A percentile compares a stretch with the other conserved stretches of the same genome.
These are phyloP conservation scores for Sanghuangporus weigelae DNA, from an alignment of 1,284 basidiomycete genomes.

Conservation along the genomic window DNA sequence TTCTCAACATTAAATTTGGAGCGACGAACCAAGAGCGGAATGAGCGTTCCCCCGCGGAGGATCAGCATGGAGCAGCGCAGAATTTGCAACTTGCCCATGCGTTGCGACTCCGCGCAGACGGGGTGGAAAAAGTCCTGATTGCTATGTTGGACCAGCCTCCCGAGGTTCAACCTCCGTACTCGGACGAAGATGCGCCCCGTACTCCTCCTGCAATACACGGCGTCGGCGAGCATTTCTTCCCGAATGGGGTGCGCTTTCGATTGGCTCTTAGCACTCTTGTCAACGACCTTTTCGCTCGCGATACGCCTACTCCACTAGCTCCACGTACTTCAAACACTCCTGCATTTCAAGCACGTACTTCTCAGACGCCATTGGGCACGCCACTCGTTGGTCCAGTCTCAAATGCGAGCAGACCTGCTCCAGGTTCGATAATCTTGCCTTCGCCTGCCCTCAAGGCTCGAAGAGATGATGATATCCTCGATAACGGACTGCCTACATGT, in stretches of 20 bases:
- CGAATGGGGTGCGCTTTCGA: slow-evolving; percentile 74
- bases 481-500: slow-evolving; percentile 31
- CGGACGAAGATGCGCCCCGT: slow-evolving; percentile 38
- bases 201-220: slow-evolving; percentile 48
- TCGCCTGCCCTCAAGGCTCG: slow-evolving; percentile 22
- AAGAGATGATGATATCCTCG: slow-evolving; percentile 15
- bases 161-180: slow-evolving; percentile 40
- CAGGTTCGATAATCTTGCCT: slow-evolving; percentile 21
- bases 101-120: slow-evolving; percentile 65
- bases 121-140: slow-evolving; percentile 71
- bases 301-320: slow-evolving; percentile 48
- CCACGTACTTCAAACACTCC: slow-evolving; percentile 33
- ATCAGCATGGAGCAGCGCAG: slow-evolving; percentile 56
- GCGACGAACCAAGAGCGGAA: slow-evolving; percentile 27
- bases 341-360: slow-evolving; percentile 13
- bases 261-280: slow-evolving; percentile 66
- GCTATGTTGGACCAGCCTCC: slow-evolving; percentile 77
- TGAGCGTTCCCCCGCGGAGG: slow-evolving; percentile 46
- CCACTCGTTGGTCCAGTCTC: slow-evolving; percentile 19
- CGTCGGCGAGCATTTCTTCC: slow-evolving; percentile 45
- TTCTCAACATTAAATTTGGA: slow-evolving; percentile 17
- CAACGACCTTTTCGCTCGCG: slow-evolving; percentile 74
- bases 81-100: slow-evolving; percentile 55
- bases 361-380: slow-evolving; percentile 26
- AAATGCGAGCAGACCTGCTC: slow-evolving; percentile 21